These are phyloP conservation scores for Mycothermus thermophilus DNA, from an alignment of 495 filamentous ascomycete genomes.

Conservation along the genomic window DNA sequence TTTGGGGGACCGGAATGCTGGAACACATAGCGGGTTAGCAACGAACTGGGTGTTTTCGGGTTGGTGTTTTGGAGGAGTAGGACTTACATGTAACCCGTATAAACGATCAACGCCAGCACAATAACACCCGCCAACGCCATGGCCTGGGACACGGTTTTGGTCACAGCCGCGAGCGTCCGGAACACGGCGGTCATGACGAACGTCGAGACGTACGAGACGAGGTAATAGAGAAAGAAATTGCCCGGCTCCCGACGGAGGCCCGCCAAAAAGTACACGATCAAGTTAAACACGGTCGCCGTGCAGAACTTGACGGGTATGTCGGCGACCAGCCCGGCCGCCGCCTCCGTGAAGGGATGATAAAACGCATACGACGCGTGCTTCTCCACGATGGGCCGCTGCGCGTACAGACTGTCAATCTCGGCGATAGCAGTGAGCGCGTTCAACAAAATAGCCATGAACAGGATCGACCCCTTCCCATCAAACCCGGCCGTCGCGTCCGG, in stretches of 20 bases:
- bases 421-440: constrained; percentile 35
- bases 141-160: constrained; percentile 56
- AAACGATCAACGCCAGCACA: constrained; percentile 59
- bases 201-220: constrained; percentile 40
- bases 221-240: constrained; percentile 50
- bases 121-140: constrained; percentile 57
- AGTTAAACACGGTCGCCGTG: constrained; percentile 35
- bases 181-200: constrained; percentile 49
- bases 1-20: constrained; percentile 49
- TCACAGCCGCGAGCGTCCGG: constrained; percentile 52
- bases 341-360: constrained; percentile 49
- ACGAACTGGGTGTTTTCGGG: too few species aligned
- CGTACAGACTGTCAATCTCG: constrained; percentile 49
- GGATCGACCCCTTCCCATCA: constrained; percentile 43
- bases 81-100: constrained; percentile 56
- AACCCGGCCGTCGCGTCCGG: constrained; percentile 28
- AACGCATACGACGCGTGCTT: constrained; percentile 55
- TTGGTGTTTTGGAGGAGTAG: too few species aligned
- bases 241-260: constrained; percentile 36
- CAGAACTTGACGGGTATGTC: constrained; percentile 46
- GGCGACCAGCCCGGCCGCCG: constrained; percentile 41
- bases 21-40: not conserved
- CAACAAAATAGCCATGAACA: constrained; percentile 45
- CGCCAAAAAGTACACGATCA: constrained; percentile 47
- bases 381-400: constrained; percentile 48